Percentiles rank a stretch among this genome's conserved stretches.
Evolutionary conservation across 169 alveolate genomes (phyloP).

Genomic region (Plasmodium cynomolgi): DNA sequence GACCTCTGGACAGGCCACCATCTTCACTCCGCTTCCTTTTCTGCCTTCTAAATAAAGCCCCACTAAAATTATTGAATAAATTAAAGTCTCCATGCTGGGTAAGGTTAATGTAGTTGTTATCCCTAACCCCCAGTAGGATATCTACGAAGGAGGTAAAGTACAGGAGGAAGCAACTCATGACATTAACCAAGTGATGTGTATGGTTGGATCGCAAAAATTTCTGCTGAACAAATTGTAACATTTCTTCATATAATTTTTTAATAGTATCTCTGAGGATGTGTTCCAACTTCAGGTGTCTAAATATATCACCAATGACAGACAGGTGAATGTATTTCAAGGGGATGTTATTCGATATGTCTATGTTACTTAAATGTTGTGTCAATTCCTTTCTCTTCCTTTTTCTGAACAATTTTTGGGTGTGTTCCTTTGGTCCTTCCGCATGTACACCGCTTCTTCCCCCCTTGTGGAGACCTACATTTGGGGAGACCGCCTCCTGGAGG

Average conservation of each 20-base stretch:
- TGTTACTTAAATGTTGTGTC: slow-evolving; percentile 1
- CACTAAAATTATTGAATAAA: slow-evolving; percentile 36
- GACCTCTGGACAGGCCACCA: neutral
- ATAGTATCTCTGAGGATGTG: slow-evolving; percentile 22
- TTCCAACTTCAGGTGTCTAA: slow-evolving; percentile 38
- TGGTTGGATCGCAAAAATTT: slow-evolving; percentile 13
- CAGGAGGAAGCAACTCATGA: slow-evolving; percentile 15
- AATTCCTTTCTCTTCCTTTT: slow-evolving; percentile 31
- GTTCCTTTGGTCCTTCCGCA: neutral
- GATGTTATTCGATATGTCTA: slow-evolving; percentile 9
- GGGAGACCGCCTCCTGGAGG: neutral
- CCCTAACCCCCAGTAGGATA: slow-evolving; percentile 22
- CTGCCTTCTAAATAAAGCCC: neutral
- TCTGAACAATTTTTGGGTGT: neutral
- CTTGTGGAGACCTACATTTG: neutral
- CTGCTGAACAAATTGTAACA: slow-evolving; percentile 4
- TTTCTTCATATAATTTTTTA: slow-evolving; percentile 46
- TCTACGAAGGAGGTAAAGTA: slow-evolving; percentile 54
- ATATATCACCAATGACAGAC: slow-evolving; percentile 39
- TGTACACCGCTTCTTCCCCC: neutral
- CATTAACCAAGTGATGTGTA: slow-evolving; percentile 1
- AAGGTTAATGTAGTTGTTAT: slow-evolving; percentile 23
- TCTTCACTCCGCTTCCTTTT: neutral
- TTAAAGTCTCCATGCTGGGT: neutral
- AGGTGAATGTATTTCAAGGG: slow-evolving; percentile 71